Evolutionary conservation across 148 eudicot genomes (phyloP).

Genomic region (Dysphania ambrosioides): DNA sequence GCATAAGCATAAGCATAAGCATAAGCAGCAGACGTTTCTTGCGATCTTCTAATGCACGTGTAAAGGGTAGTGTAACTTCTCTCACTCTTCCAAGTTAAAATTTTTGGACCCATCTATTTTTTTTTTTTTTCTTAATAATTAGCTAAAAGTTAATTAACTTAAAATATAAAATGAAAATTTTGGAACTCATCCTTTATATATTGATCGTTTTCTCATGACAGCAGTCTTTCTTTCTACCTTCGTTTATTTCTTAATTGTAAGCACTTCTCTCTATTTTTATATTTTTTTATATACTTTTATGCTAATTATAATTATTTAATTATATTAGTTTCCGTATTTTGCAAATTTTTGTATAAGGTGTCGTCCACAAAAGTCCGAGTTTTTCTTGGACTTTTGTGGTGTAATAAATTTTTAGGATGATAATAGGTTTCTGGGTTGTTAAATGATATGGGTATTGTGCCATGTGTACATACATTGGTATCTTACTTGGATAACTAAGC

Average conservation of each 20-base stretch:
- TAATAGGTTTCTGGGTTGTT: background rate
- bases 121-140: background rate
- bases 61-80: constrained; percentile 6
- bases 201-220: constrained; percentile 21
- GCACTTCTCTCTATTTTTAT: constrained; percentile 29
- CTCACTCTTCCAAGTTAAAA: background rate
- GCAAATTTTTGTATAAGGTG: background rate
- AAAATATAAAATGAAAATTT: background rate
- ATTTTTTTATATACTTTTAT: too few species aligned
- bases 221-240: constrained; percentile 53
- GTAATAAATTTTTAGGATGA: background rate
- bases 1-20: background rate
- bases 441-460: constrained; percentile 22
- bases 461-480: constrained; percentile 10
- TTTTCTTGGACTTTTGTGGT: constrained; percentile 16
- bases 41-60: constrained; percentile 22
- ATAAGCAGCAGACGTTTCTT: constrained; percentile 13
- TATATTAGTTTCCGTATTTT: too few species aligned
- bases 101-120: background rate
- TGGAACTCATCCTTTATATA: constrained; percentile 24
- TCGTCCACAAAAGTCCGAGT: background rate
- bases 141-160: background rate
- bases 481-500: background rate
- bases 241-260: constrained; percentile 44
- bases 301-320: too few species aligned